Base-by-base conservation (phyloP, 495 filamentous ascomycete species). In the Lasiosphaeria hispida region DNA sequence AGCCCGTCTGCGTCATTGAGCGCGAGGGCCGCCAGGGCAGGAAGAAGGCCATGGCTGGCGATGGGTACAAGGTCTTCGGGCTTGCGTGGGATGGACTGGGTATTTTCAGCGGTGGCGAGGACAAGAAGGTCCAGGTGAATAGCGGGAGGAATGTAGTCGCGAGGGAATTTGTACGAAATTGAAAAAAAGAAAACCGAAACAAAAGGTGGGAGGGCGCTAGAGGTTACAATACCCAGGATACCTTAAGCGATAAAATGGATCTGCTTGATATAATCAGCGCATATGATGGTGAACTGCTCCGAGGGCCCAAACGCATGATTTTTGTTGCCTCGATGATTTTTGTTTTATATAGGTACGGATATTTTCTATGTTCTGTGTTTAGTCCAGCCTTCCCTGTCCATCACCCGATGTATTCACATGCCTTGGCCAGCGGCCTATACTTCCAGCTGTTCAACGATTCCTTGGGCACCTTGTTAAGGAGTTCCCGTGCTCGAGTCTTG, bases 91-190 rank as follows among this genome's bases (percentile, higher is more conserved):
- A 96, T 74, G 73, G 75, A 15, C 79, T 95, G 41, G 94, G 94
- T 7, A 96, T 98, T 70, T 87, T 97, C 18, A 95, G 89, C 71
- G 92, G 77, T 6, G 90, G 92, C 10, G 92, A 96, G 81, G 94
- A 98, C 71, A 92, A 89, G 76, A 83, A 81, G 76, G 86, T 97
- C 61, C 95, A 97, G 76, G 84, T 97, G 57, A 96, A 98, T 75
- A 77, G 80, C 50, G 87, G 87, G 41, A 63, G 63, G 56, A 66
- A 69, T 52, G 47, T 77, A n/a, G 56, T 73, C n/a, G 50, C 60
- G 10, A 41, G 23, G 15, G 53, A 58, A 33, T 58, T 50, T 7
- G 18, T 5, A 8, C 4, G 19, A 14, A 35, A 23, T 23, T 19
- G 38, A 4, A 41, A 43, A 45, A 15, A 35, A 17, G 15, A 30